phyloP scores from a whole-genome alignment of 352 stramenopile species.

The Globisporangium cederbergense region DNA sequence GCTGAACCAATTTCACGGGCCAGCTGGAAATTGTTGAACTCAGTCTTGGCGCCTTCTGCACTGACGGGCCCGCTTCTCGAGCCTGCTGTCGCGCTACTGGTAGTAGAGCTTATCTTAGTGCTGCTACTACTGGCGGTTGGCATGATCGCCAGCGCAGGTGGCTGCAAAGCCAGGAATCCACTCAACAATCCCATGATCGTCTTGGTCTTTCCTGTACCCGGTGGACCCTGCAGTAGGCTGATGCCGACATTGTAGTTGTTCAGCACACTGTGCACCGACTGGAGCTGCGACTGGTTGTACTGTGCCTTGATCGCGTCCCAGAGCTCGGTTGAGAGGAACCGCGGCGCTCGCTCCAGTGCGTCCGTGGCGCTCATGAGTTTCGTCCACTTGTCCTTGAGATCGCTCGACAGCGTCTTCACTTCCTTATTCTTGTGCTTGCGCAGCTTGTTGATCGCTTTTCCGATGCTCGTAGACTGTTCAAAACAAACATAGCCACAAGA shows the following conservation, averaged over 20 bases:
- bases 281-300: constrained; percentile 86
- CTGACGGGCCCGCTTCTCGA: not conserved
- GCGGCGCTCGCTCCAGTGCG: constrained; percentile 43
- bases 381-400: constrained; percentile 81
- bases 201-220: constrained; percentile 94
- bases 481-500: not conserved
- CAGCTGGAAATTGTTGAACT: constrained; percentile 55
- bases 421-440: constrained; percentile 68
- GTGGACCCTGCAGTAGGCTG: constrained; percentile 93
- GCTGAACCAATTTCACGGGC: constrained; percentile 26
- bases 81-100: not conserved
- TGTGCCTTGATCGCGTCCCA: constrained; percentile 74
- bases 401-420: constrained; percentile 37
- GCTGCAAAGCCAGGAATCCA: constrained; percentile 61
- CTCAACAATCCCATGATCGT: constrained; percentile 88
- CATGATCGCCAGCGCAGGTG: constrained; percentile 49
- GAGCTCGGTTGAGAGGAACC: constrained; percentile 55
- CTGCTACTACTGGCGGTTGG: constrained; percentile 6
- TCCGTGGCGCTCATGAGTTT: constrained; percentile 69
- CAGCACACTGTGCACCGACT: constrained; percentile 83
- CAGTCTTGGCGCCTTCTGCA: constrained; percentile 15
- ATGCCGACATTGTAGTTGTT: constrained; percentile 86
- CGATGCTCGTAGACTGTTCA: constrained; percentile 73
- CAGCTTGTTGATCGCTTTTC: constrained; percentile 83
- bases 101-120: not conserved